Evolutionary conservation across 2,329 filamentous ascomycete species (phyloP).

Genomic region (Verticillium zaregamsianum): DNA sequence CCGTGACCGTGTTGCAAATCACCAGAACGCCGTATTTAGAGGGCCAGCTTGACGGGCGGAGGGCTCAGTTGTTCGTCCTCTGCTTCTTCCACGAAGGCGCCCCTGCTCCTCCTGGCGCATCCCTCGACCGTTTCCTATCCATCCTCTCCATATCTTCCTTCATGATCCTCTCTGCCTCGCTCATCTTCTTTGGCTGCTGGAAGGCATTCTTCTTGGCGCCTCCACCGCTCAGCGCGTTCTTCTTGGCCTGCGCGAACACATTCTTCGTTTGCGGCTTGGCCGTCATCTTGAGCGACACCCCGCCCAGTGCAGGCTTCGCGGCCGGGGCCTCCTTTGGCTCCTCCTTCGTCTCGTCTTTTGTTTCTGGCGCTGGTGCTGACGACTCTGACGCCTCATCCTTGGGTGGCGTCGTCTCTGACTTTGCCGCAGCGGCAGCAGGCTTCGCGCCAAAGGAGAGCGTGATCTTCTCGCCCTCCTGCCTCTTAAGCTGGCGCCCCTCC

Average conservation of each 20-base stretch:
- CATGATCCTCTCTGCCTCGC: constrained; percentile 85
- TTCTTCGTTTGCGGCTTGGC: constrained; percentile 69
- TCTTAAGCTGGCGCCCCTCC: constrained; percentile 46
- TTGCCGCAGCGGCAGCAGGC: constrained; percentile 16
- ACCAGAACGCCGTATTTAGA: neutral
- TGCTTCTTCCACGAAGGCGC: constrained; percentile 50
- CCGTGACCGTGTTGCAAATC: neutral
- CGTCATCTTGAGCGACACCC: constrained; percentile 62
- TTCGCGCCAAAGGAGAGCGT: constrained; percentile 62
- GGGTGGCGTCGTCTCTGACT: constrained; percentile 11
- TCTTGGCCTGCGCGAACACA: constrained; percentile 64
- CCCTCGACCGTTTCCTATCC: constrained; percentile 61
- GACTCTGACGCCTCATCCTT: constrained; percentile 15
- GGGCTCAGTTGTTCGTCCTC: constrained; percentile 21
- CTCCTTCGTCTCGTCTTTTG: constrained; percentile 5
- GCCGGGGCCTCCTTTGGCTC: constrained; percentile 11
- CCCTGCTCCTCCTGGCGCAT: constrained; percentile 35
- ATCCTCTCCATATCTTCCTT: constrained; percentile 75
- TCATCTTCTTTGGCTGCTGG: constrained; percentile 75
- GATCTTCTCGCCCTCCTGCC: constrained; percentile 71
- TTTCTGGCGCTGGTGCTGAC: constrained; percentile 4
- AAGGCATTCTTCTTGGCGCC: constrained; percentile 52
- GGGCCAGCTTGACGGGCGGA: neutral
- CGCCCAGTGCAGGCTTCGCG: constrained; percentile 12
- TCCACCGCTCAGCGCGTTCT: constrained; percentile 61